These are phyloP conservation scores for Cyamopsis tetragonoloba DNA, from an alignment of 306 rosid species.

Conservation along the genomic window DNA sequence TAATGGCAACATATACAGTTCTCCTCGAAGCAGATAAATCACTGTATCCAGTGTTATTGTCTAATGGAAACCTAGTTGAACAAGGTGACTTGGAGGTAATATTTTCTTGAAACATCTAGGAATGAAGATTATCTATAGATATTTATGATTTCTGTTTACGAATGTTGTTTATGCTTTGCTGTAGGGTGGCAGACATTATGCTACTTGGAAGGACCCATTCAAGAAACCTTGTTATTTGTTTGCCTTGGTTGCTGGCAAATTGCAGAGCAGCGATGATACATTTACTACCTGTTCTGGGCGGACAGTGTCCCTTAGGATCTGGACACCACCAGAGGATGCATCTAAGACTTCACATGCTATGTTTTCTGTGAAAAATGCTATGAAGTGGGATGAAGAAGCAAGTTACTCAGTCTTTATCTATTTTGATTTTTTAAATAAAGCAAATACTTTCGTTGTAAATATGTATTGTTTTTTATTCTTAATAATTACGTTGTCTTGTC, in stretches of 20 bases:
- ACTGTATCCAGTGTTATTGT: constrained; percentile 86
- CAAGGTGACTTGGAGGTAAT: constrained; percentile 87
- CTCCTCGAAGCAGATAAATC: constrained; percentile 78
- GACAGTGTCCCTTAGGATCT: constrained; percentile 78
- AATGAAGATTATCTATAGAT: not conserved
- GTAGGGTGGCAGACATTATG: constrained; percentile 90
- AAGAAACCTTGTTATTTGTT: constrained; percentile 97
- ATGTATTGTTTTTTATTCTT: constrained; percentile 10
- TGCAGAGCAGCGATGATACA: constrained; percentile 78
- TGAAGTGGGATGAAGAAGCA: constrained; percentile 99
- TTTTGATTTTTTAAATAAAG: no score
- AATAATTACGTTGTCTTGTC: constrained; percentile 23
- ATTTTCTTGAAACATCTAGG: constrained; percentile 17
- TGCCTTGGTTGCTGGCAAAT: constrained; percentile 97
- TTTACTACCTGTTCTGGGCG: constrained; percentile 74
- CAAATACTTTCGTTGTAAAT: constrained; percentile 1
- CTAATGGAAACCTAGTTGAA: constrained; percentile 86
- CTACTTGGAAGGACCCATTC: constrained; percentile 95
- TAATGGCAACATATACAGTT: constrained; percentile 93
- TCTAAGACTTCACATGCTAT: constrained; percentile 95
- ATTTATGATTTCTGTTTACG: constrained; percentile 22
- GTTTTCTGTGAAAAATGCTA: constrained; percentile 90
- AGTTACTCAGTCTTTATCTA: constrained; percentile 46
- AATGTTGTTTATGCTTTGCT: constrained; percentile 24
- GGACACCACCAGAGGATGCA: constrained; percentile 86